phyloP scores from a whole-genome alignment of 179 eudicot genomes.

The Heliamphora pulchella region DNA sequence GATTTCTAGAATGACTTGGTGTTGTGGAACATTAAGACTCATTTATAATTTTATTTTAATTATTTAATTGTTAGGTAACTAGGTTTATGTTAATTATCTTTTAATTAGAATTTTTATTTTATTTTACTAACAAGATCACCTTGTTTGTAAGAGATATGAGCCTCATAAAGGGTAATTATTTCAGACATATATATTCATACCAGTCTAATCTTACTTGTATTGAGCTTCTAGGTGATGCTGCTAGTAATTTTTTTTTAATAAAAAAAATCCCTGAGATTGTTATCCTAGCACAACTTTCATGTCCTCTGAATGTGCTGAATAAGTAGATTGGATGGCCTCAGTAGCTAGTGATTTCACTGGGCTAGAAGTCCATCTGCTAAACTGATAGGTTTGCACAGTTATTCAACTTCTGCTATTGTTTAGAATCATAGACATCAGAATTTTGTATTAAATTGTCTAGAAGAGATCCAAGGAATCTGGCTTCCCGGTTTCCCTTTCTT shows the following conservation, averaged over 20 bases:
- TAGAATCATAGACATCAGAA: too few relatives aligned
- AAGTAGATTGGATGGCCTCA: background rate
- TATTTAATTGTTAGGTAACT: too few relatives aligned
- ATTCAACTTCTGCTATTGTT: background rate
- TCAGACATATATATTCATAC: too few relatives aligned
- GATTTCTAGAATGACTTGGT: too few relatives aligned
- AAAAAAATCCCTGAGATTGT: background rate
- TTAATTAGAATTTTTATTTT: too few relatives aligned
- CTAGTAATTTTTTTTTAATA: background rate
- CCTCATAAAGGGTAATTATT: too few relatives aligned
- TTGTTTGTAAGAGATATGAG: too few relatives aligned
- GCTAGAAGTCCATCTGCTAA: background rate
- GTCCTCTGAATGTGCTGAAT: background rate
- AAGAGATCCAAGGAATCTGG: background rate
- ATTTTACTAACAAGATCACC: too few relatives aligned
- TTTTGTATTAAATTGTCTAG: too few relatives aligned
- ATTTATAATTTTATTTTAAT: too few relatives aligned
- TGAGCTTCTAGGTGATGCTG: background rate
- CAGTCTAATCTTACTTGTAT: background rate
- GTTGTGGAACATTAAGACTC: too few relatives aligned
- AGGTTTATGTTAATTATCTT: too few relatives aligned
- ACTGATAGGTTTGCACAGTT: background rate
- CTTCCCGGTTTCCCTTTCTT: background rate
- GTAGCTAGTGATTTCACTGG: background rate
- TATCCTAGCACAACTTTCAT: background rate